Evolutionary conservation across 768 basidiomycete species (phyloP).

Genomic region (Piloderma croceum): DNA sequence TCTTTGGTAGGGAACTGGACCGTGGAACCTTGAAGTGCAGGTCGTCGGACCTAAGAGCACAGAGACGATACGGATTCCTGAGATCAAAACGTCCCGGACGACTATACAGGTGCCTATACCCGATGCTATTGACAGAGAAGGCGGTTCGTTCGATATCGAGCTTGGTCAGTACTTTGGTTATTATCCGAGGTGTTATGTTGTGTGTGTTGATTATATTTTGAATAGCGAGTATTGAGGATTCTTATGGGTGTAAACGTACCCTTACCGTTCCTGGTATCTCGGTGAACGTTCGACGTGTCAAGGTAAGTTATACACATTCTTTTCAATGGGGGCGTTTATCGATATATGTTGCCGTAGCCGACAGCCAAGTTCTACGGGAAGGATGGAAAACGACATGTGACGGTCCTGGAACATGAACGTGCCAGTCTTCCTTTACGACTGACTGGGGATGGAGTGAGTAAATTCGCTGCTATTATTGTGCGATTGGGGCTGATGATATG

Average conservation of each 20-base stretch:
- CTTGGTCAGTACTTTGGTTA: slow-evolving; percentile 42
- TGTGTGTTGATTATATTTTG: slow-evolving; percentile 11
- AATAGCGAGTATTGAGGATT: slow-evolving; percentile 79
- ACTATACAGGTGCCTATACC: slow-evolving; percentile 66
- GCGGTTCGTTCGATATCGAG: slow-evolving; percentile 76
- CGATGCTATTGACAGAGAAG: slow-evolving; percentile 53
- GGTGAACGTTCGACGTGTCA: slow-evolving; percentile 78
- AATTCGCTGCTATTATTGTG: not conserved
- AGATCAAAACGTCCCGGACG: slow-evolving; percentile 50
- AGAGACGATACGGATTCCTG: slow-evolving; percentile 49
- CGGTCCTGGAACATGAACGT: slow-evolving; percentile 68
- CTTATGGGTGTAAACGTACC: slow-evolving; percentile 76
- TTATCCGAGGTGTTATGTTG: not conserved
- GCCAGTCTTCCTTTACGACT: slow-evolving; percentile 76
- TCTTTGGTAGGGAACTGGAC: slow-evolving; percentile 67
- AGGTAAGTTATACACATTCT: slow-evolving; percentile 40
- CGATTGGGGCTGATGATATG: slow-evolving; percentile 1
- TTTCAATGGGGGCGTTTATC: not conserved
- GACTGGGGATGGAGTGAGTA: slow-evolving; percentile 82
- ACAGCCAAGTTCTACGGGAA: slow-evolving; percentile 82
- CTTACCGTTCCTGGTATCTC: slow-evolving; percentile 72
- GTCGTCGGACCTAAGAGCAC: slow-evolving; percentile 68
- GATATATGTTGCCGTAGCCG: slow-evolving; percentile 43
- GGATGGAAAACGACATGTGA: slow-evolving; percentile 47
- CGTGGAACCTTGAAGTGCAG: slow-evolving; percentile 84